Conservation (phyloP, 352 stramenopile species). For the Plasmopara halstedii region DNA sequence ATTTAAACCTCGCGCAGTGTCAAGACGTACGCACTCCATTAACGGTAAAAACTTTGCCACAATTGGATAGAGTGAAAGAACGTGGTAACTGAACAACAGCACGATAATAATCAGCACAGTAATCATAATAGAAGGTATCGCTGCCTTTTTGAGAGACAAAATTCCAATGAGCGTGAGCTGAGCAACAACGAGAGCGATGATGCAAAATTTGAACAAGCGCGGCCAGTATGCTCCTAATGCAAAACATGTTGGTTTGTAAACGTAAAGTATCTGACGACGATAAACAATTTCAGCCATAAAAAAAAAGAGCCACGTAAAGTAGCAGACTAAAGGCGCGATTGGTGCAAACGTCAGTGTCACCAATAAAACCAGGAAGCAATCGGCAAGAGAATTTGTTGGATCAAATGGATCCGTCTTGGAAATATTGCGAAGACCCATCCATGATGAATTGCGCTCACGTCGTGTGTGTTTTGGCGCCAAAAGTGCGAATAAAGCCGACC, state of each 20-base stretch:
- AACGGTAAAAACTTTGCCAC: conserved; percentile 56
- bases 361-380: conserved; percentile 62
- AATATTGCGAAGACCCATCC: conserved; percentile 49
- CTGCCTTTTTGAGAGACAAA: conserved; percentile 68
- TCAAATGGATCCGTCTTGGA: conserved; percentile 50
- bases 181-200: conserved; percentile 59
- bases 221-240: conserved; percentile 70
- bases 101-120: conserved; percentile 32
- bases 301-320: conserved; percentile 73
- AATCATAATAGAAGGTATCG: conserved; percentile 23
- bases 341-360: conserved; percentile 71
- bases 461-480: conserved; percentile 55
- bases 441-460: conserved; percentile 42
- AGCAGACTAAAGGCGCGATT: conserved; percentile 71
- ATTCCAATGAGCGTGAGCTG: conserved; percentile 73
- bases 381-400: conserved; percentile 44
- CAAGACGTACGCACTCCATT: conserved; percentile 46
- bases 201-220: conserved; percentile 66
- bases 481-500: conserved; percentile 42
- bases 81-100: conserved; percentile 59
- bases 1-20: conserved; percentile 28
- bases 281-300: conserved; percentile 60
- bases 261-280: conserved; percentile 54
- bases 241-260: conserved; percentile 54
- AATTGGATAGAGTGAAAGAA: conserved; percentile 42